phyloP scores from a whole-genome alignment of 2,329 filamentous ascomycete genomes.

The Huntiella decipiens region DNA sequence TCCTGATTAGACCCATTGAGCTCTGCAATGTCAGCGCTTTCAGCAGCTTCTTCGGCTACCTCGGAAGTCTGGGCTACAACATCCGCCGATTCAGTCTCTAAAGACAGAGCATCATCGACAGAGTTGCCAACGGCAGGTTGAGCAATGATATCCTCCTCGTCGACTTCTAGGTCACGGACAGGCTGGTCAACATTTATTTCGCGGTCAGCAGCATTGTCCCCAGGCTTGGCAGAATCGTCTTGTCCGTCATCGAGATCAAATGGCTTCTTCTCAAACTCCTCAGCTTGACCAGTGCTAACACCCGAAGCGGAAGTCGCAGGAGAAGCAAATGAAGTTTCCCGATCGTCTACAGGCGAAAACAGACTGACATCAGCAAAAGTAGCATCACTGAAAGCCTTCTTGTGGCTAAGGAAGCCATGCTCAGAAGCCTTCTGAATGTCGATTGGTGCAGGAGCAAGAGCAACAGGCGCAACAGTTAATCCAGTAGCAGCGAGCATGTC shows the following conservation, averaged over 20 bases:
- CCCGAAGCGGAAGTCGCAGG: conserved; percentile 10
- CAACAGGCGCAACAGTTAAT: neutral
- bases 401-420: conserved; percentile 4
- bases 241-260: neutral
- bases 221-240: neutral
- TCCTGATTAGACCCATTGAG: no score
- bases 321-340: conserved; percentile 10
- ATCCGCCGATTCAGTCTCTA: no score
- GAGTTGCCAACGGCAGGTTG: neutral
- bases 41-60: neutral
- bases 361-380: conserved; percentile 3
- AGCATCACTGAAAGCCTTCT: conserved; percentile 8
- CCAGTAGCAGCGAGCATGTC: conserved; percentile 2
- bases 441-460: conserved; percentile 1
- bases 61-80: neutral
- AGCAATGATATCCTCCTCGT: neutral
- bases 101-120: neutral
- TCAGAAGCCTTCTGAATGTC: neutral
- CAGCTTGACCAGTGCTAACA: neutral
- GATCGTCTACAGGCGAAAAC: conserved; percentile 8
- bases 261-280: conserved; percentile 6
- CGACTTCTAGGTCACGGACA: no score
- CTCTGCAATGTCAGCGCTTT: neutral
- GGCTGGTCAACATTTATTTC: no score
- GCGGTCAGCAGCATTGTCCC: neutral